Base-by-base conservation (phyloP, 306 rosid genomes). In the Oxytropis ochrocephala region DNA sequence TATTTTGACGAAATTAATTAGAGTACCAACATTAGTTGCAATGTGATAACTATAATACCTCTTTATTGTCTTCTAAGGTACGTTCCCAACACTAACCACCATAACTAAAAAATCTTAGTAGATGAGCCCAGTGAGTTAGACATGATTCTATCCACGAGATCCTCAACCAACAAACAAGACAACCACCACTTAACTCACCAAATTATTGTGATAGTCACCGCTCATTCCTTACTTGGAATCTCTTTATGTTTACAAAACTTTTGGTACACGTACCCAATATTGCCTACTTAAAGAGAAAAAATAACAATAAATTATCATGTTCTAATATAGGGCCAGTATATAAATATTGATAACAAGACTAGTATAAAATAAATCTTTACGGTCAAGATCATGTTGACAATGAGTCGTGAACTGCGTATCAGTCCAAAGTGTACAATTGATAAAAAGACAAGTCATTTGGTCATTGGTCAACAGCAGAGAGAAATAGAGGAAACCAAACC, bases 61-160 rank as follows among this genome's bases (percentile, higher is more conserved):
- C 0, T 72, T 72, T 56, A 49, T 57, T 72, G 47, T 43, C 75
- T 78, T 78, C 66, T 66, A 78, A 72, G 82, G 49, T 78, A 78
- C 65, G 75, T 7, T 42, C 71, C 71, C 75, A 54, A 66, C 59
- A 66, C 75, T 73, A 66, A 78, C 82, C 6, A 78, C 74, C 70
- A 36, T 66, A 72, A 73, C 70, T 72, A 65, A 57, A 49, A 39
- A 54, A 70, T 71, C 52, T 63, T n/a, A 59, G 56, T n/a, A 59
- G 56, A 60, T 60, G 14, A 50, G 33, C 57, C 57, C 63, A 39
- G 41, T 18, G 0, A 54, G 21, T 18, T 0, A 54, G 21, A 29
- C 52, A 58, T 48, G 63, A 49, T 57, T 67, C 38, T 14, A 59
- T 49, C 80, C 51, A 52, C 32, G 42, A 70, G 21, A 30, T 11